Base-by-base conservation (phyloP, 2,329 filamentous ascomycete species). In the Fusarium scirpi region DNA sequence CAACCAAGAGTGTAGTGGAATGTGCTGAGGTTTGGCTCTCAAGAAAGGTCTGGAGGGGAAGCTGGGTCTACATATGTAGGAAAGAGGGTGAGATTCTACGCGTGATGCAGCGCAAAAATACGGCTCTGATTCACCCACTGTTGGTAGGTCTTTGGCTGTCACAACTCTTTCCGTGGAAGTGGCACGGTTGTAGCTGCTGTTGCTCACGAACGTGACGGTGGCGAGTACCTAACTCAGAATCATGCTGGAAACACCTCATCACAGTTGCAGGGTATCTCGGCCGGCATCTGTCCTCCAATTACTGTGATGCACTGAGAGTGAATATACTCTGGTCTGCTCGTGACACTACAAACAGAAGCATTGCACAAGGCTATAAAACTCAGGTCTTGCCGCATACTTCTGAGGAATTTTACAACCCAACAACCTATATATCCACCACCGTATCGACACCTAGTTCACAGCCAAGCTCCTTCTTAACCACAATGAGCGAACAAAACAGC, bases 11-110 rank as follows among this genome's bases (percentile, higher is more conserved):
- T 1, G 16, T n/a, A 6, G 34, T n/a, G 4, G 34, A 7, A 38
- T 7, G 6, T 38, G 34, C 18, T n/a, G 18, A 38, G 18, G 3
- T 38, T 38, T 38, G 34, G 29, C 16, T 8, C 6, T 9, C n/a
- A 3, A 11, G n/a, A 5, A 6, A 38, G 11, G 34, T 38, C 3
- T 9, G 32, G 10, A 11, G 9, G 5, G n/a, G 16, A 5, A 18
- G 5, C 34, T n/a, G 5, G 11, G 5, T 38, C 16, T n/a, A 38
- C n/a, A 38, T 11, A 38, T 11, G 7, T 38, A n/a, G 1, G 34
- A 38, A n/a, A 7, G 0, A n/a, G 10, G 6, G 6, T 10, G 5
- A n/a, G 1, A 4, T 11, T 38, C 5, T 2, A 4, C 2, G 0
- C 1, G 34, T 38, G 34, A 38, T n/a, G 18, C 9, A 18, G 18